phyloP scores from a whole-genome alignment of 2,329 filamentous ascomycete species.

The Fusarium aywerte region DNA sequence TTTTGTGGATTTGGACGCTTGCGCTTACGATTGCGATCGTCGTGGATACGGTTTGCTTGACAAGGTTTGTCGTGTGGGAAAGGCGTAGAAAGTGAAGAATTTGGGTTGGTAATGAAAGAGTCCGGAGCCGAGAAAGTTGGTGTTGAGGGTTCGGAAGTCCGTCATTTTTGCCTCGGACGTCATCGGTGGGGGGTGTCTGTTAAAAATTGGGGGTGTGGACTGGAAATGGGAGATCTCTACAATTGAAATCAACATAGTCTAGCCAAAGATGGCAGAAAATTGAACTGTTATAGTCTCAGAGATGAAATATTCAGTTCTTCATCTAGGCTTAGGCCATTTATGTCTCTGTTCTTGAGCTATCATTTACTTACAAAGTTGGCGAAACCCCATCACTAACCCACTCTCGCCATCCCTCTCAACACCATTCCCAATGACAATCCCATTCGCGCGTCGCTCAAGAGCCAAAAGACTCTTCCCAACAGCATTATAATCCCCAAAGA shows the following conservation, averaged over 20 bases:
- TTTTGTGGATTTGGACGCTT: slow-evolving; percentile 17
- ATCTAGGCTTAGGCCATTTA: no score
- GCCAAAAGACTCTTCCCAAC: slow-evolving; percentile 55
- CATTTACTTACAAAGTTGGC: not conserved
- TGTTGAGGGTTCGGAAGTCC: slow-evolving; percentile 44
- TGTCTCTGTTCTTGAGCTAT: no score
- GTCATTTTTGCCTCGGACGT: slow-evolving; percentile 48
- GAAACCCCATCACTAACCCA: slow-evolving; percentile 53
- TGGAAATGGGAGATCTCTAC: not conserved
- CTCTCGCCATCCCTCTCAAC: slow-evolving; percentile 54
- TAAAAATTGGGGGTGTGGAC: not conserved
- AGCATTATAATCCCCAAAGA: slow-evolving; percentile 63
- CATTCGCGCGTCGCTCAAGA: slow-evolving; percentile 51
- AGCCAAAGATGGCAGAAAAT: not conserved
- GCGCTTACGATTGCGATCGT: not conserved
- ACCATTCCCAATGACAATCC: slow-evolving; percentile 58
- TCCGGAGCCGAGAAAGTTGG: slow-evolving; percentile 37
- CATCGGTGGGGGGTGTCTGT: slow-evolving; percentile 42
- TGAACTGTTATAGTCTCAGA: no score
- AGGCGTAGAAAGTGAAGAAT: slow-evolving; percentile 11
- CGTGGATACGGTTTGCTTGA: not conserved
- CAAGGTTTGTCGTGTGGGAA: fast-evolving
- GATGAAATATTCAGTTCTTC: no score
- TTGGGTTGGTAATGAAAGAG: slow-evolving; percentile 19
- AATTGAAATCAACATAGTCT: not conserved